Base-by-base conservation (phyloP, 2,329 filamentous ascomycete species). In the Hymenoscyphus fraxineus region DNA sequence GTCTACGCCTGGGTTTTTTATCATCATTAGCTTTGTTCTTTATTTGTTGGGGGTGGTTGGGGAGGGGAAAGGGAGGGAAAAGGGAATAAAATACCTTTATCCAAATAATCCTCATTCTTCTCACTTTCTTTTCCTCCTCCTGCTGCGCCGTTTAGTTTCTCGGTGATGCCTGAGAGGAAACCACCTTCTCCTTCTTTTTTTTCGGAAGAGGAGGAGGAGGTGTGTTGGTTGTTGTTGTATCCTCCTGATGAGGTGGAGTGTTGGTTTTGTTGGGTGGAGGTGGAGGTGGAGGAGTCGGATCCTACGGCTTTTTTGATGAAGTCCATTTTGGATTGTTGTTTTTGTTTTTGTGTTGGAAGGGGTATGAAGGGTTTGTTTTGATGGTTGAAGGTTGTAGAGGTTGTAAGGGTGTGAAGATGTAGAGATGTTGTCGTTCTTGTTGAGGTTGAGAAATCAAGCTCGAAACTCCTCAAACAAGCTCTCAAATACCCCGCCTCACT, bases 61-160 rank as follows among this genome's bases (percentile, higher is more conserved):
- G n/a, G 12, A 27, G 27, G 27, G 44, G 4, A 39, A 31, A 47
- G 16, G 40, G 41, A 13, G 6, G 13, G 19, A 13, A 54, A 3
- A 12, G 47, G n/a, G 9, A 22, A 27, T 59, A 19, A 47, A 41
- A 60, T 76, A 92, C 90, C 88, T 80, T 95, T 95, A 80, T 95
- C 91, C 61, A 95, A 84, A n/a, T 77, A 79, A 73, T 94, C 90
- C 77, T 95, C 91, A 71, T 93, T 90, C 84, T 92, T 88, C 83
- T 94, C 91, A 74, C 88, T 87, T 77, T 90, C 80, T 40, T 78
- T 78, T 44, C 91, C 91, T 61, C 91, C 91, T 41, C 91, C 91
- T 22, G 88, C 89, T 69, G 87, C 81, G 64, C 78, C 75, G 80
- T 94, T 91, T 65, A 93, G 61, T 80, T 91, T 92, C 78, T 88